phyloP scores from a whole-genome alignment of 1,139 yeast genomes.

The Pichia sp. region DNA sequence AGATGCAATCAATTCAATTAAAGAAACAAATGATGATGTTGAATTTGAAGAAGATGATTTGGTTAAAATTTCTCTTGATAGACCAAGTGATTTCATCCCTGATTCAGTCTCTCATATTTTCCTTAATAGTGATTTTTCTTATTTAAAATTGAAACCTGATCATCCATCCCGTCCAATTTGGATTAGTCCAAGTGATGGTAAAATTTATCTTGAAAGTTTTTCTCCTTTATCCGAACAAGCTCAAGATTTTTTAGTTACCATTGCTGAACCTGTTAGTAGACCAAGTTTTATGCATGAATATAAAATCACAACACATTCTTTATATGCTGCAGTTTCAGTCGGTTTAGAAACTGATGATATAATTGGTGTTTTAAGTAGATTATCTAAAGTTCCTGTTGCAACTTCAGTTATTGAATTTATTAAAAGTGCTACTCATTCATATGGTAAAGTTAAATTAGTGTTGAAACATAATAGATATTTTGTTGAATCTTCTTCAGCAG shows the following conservation, averaged over 20 bases:
- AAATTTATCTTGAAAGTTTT: constrained; percentile 86
- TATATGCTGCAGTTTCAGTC: constrained; percentile 97
- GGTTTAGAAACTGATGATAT: constrained; percentile 95
- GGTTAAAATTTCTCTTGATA: constrained; percentile 37
- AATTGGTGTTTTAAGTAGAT: constrained; percentile 77
- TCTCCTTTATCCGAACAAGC: constrained; percentile 98
- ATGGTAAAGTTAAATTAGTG: constrained; percentile 93
- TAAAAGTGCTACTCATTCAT: constrained; percentile 84
- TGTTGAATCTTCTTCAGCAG: constrained; percentile 95
- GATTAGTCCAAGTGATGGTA: constrained; percentile 92
- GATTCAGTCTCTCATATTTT: constrained; percentile 83
- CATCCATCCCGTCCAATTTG: constrained; percentile 92
- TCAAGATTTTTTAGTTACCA: constrained; percentile 90
- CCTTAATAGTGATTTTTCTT: constrained; percentile 81
- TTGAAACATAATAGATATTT: constrained; percentile 91
- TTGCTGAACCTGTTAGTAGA: constrained; percentile 96
- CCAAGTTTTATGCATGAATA: constrained; percentile 96
- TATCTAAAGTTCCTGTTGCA: constrained; percentile 94
- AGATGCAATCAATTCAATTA: constrained; percentile 23
- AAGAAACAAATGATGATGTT: constrained; percentile 24
- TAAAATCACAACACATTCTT: constrained; percentile 83
- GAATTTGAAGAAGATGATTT: constrained; percentile 27
- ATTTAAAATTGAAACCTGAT: constrained; percentile 81
- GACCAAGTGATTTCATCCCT: constrained; percentile 67
- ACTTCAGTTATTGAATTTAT: constrained; percentile 80